A percentile compares a stretch with the other conserved stretches of the same genome.
phyloP scores from a whole-genome alignment of 495 filamentous ascomycete genomes.

The Hypoxylon crocopeplum region DNA sequence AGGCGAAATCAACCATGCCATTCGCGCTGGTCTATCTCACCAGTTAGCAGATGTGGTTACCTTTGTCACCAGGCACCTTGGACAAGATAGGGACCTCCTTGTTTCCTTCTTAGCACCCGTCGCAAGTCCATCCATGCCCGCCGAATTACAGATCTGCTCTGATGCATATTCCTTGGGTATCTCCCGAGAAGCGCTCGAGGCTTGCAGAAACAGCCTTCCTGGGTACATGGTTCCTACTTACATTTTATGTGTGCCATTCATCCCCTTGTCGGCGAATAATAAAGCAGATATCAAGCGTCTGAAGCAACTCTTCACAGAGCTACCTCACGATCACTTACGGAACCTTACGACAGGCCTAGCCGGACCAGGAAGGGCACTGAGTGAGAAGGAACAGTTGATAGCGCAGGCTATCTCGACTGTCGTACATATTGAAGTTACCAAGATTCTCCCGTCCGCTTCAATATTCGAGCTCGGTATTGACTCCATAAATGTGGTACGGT shows the following conservation, averaged over 20 bases:
- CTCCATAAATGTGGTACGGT: conserved; percentile 76
- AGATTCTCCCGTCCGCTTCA: conserved; percentile 63
- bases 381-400: conserved; percentile 54
- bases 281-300: conserved; percentile 74
- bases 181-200: conserved; percentile 49
- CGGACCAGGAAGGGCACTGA: conserved; percentile 42
- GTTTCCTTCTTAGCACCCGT: conserved; percentile 68
- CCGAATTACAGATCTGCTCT: conserved; percentile 41
- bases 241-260: conserved; percentile 64
- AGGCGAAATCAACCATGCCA: conserved; percentile 74
- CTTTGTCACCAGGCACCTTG: conserved; percentile 67
- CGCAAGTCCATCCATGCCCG: background rate
- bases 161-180: conserved; percentile 28
- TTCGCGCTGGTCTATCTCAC: conserved; percentile 54
- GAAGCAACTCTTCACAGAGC: conserved; percentile 61
- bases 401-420: conserved; percentile 59
- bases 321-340: conserved; percentile 66
- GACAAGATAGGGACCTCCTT: conserved; percentile 70
- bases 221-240: conserved; percentile 82
- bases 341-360: conserved; percentile 40
- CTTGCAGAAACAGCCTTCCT: conserved; percentile 67
- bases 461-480: conserved; percentile 85
- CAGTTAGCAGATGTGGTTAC: conserved; percentile 66
- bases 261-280: conserved; percentile 77
- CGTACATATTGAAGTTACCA: conserved; percentile 46